Conservation (phyloP, 148 eudicot genomes). For the Rhododendron williamsianum region DNA sequence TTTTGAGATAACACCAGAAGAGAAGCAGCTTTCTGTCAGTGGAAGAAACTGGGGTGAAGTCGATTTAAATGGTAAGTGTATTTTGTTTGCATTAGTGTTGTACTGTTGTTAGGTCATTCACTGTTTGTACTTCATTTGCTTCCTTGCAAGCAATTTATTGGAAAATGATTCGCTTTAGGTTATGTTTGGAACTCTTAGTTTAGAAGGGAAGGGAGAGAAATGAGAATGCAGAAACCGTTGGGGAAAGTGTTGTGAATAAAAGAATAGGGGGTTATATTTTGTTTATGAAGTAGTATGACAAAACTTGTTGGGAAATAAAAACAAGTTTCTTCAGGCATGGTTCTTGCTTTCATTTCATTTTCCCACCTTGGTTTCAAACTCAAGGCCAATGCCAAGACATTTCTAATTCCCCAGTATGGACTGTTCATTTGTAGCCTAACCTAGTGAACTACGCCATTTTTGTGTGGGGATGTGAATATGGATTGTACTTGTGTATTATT, state of each 20-base stretch:
- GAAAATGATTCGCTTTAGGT: background rate
- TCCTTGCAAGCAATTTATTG: conserved; percentile 1
- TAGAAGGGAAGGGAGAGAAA: background rate
- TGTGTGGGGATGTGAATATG: background rate
- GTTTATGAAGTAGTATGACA: background rate
- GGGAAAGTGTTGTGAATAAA: background rate
- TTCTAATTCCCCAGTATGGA: background rate
- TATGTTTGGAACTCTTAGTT: background rate
- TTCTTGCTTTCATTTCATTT: background rate
- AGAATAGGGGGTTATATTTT: background rate
- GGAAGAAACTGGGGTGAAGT: conserved; percentile 98
- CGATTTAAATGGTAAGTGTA: conserved; percentile 65
- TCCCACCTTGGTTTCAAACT: background rate
- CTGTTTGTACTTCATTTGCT: no score
- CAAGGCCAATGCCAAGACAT: background rate
- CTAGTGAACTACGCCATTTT: background rate
- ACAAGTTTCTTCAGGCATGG: background rate
- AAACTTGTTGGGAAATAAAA: background rate
- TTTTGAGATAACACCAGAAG: conserved; percentile 70
- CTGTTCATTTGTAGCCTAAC: background rate
- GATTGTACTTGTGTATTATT: background rate
- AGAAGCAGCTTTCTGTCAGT: conserved; percentile 87
- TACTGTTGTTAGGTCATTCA: background rate
- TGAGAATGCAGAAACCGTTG: background rate
- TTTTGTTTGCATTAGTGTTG: background rate